Evolutionary conservation across 2,329 filamentous ascomycete genomes (phyloP).

Genomic region (Rosellinia necatrix): DNA sequence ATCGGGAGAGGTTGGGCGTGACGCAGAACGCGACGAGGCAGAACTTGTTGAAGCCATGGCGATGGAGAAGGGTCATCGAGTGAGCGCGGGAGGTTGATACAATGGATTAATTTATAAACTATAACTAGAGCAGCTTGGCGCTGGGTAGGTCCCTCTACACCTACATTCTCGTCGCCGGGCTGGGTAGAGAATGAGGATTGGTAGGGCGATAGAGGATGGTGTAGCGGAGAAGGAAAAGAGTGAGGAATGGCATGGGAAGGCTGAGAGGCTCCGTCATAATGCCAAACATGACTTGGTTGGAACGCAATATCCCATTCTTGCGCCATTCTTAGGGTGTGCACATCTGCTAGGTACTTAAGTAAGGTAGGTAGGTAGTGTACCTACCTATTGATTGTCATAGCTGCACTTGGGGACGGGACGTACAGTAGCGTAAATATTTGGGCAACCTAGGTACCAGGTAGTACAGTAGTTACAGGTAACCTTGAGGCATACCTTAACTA

Average conservation of each 20-base stretch:
- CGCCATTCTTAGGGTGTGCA: too few relatives aligned
- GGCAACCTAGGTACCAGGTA: too few relatives aligned
- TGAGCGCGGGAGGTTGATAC: neutral
- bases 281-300: neutral
- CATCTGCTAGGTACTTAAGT: too few relatives aligned
- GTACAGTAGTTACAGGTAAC: too few relatives aligned
- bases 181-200: neutral
- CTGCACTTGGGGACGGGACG: too few relatives aligned
- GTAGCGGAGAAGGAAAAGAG: neutral
- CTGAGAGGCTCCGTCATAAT: conserved; percentile 6
- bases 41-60: conserved; percentile 35
- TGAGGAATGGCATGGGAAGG: neutral
- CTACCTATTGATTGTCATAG: neutral
- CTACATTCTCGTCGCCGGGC: conserved; percentile 25
- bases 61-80: too few relatives aligned
- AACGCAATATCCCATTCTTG: too few relatives aligned
- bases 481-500: too few relatives aligned
- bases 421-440: too few relatives aligned
- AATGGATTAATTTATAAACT: conserved; percentile 1
- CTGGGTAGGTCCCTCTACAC: conserved; percentile 18
- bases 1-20: conserved; percentile 30
- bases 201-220: neutral
- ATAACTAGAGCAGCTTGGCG: conserved; percentile 18
- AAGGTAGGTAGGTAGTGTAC: too few relatives aligned
- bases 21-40: conserved; percentile 33